A percentile compares a stretch with the other conserved stretches of the same genome.
phyloP scores from a whole-genome alignment of 2,329 filamentous ascomycete genomes.

The Ilyonectria destructans region DNA sequence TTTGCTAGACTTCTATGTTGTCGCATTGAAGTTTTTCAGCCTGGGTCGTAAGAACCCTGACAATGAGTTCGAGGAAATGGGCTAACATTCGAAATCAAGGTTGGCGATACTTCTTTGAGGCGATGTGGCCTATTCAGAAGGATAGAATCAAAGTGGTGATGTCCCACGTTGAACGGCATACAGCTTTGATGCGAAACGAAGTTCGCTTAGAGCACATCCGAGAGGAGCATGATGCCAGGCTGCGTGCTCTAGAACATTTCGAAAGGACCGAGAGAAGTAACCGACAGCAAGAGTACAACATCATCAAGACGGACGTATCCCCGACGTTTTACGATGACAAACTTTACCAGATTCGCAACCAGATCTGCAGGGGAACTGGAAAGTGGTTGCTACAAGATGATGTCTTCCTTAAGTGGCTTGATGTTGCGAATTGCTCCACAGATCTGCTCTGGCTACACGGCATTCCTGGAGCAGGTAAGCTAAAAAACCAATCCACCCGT shows the following conservation, averaged over 20 bases:
- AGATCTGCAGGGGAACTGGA: not conserved
- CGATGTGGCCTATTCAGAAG: slow-evolving; percentile 5
- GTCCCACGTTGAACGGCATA: not conserved
- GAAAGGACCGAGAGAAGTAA: not conserved
- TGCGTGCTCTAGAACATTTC: slow-evolving; percentile 1
- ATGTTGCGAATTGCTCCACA: not conserved
- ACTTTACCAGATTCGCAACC: not conserved
- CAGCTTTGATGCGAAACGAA: slow-evolving; percentile 5
- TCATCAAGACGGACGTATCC: not conserved
- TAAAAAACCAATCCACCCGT: no score
- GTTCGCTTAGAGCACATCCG: slow-evolving; percentile 13
- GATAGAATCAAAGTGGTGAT: not conserved
- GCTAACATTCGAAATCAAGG: not conserved
- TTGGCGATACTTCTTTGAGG: not conserved
- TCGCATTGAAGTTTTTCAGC: slow-evolving; percentile 20
- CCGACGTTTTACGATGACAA: slow-evolving; percentile 5
- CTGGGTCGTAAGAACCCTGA: slow-evolving; percentile 4
- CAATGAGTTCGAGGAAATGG: not conserved
- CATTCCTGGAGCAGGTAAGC: slow-evolving; percentile 11
- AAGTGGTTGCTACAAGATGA: slow-evolving; percentile 9
- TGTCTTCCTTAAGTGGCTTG: not conserved
- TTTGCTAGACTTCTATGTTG: slow-evolving; percentile 29
- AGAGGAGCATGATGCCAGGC: slow-evolving; percentile 10
- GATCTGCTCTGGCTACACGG: slow-evolving; percentile 3
- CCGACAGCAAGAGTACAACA: slow-evolving; percentile 1